phyloP scores from a whole-genome alignment of 2,329 filamentous ascomycete genomes.

The Hansfordia pulvinata region DNA sequence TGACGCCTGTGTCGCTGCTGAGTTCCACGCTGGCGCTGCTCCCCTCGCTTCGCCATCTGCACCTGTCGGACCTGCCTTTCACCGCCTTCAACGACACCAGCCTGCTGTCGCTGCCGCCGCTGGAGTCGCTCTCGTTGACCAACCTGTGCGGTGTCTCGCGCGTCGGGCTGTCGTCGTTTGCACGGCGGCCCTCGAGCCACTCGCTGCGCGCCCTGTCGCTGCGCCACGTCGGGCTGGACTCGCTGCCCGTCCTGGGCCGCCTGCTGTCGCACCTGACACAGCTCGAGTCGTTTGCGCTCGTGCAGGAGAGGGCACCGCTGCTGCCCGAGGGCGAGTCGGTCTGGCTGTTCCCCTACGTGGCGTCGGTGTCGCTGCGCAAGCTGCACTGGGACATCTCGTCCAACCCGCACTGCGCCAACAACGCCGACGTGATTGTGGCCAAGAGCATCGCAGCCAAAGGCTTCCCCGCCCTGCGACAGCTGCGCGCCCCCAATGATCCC shows the following conservation, averaged over 20 bases:
- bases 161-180: conserved; percentile 41
- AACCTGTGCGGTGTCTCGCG: conserved; percentile 42
- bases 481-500: conserved; percentile 56
- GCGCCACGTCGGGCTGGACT: conserved; percentile 40
- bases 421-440: conserved; percentile 49
- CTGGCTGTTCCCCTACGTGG: conserved; percentile 52
- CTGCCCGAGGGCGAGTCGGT: conserved; percentile 41
- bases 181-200: conserved; percentile 30
- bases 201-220: conserved; percentile 36
- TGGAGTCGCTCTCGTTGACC: conserved; percentile 40
- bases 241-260: conserved; percentile 42
- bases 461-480: conserved; percentile 45
- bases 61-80: conserved; percentile 41
- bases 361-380: conserved; percentile 34
- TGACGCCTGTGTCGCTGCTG: conserved; percentile 38
- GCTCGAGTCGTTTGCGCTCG: conserved; percentile 36
- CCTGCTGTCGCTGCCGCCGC: conserved; percentile 38
- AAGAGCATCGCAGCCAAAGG: conserved; percentile 45
- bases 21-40: conserved; percentile 33
- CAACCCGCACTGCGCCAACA: conserved; percentile 25
- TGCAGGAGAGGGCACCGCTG: conserved; percentile 39
- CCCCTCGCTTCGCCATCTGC: conserved; percentile 41
- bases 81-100: conserved; percentile 43
- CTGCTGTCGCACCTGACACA: conserved; percentile 39
- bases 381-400: conserved; percentile 54